These are phyloP conservation scores for Penicilliopsis zonata DNA, from an alignment of 495 filamentous ascomycete species.

Conservation along the genomic window DNA sequence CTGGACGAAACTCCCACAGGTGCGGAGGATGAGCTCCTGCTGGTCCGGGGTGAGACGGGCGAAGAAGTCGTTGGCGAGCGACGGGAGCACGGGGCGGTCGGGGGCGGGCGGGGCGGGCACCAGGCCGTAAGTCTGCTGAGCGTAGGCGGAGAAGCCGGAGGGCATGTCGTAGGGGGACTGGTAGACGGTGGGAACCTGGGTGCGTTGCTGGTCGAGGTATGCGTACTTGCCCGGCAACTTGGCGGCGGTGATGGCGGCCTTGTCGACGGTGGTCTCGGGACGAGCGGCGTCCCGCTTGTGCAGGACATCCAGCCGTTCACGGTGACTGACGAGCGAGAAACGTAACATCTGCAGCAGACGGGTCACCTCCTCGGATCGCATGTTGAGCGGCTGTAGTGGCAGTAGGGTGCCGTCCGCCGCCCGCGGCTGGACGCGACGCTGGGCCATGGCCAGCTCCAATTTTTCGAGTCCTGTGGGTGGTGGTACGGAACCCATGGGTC, in stretches of 20 bases:
- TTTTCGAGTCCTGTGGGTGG: conserved; percentile 34
- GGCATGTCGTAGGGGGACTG: conserved; percentile 39
- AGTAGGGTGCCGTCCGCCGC: conserved; percentile 31
- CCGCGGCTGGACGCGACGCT: conserved; percentile 34
- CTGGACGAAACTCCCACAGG: conserved; percentile 35
- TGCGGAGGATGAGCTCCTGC: conserved; percentile 34
- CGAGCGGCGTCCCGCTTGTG: conserved; percentile 35
- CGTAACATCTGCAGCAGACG: conserved; percentile 35
- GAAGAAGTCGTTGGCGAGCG: conserved; percentile 35
- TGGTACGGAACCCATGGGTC: conserved; percentile 35
- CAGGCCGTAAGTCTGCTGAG: conserved; percentile 28
- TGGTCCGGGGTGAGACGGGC: conserved; percentile 25
- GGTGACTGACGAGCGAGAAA: conserved; percentile 34
- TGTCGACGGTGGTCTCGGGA: conserved; percentile 22
- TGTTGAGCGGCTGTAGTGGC: conserved; percentile 33
- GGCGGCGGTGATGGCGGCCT: conserved; percentile 18
- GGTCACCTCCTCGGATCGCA: conserved; percentile 35
- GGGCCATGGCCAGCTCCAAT: conserved; percentile 36
- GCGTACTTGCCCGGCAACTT: conserved; percentile 32
- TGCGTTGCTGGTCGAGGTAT: conserved; percentile 31
- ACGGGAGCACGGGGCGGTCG: conserved; percentile 25
- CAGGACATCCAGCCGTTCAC: conserved; percentile 33
- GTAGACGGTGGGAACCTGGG: conserved; percentile 30
- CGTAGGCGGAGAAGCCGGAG: conserved; percentile 33
- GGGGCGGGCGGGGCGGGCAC: conserved; percentile 23